Evolutionary conservation across 148 eudicot genomes (phyloP).

Genomic region (Arctostaphylos glauca): DNA sequence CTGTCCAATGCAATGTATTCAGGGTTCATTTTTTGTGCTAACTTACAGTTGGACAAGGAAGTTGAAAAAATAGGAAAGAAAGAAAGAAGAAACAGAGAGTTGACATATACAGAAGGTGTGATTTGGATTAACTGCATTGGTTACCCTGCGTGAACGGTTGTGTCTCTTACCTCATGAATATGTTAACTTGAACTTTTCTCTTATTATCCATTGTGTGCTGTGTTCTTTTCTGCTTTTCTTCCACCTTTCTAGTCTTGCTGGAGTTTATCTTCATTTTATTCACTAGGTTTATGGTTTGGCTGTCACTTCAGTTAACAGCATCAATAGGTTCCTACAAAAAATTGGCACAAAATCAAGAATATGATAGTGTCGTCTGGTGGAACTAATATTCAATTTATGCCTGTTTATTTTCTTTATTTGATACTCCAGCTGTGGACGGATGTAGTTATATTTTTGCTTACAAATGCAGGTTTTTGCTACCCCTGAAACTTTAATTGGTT

Average conservation of each 20-base stretch:
- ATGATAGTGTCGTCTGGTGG: background rate
- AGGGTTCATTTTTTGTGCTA: background rate
- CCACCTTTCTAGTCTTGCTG: background rate
- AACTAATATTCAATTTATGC: background rate
- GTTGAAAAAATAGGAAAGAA: background rate
- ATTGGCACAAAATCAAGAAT: background rate
- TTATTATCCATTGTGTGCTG: no score
- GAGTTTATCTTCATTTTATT: background rate
- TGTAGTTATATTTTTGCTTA: background rate
- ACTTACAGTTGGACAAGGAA: background rate
- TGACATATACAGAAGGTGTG: background rate
- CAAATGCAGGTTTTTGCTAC: constrained; percentile 77
- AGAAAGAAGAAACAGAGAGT: background rate
- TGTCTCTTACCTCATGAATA: background rate
- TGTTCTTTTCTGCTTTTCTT: background rate
- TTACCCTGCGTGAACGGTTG: background rate
- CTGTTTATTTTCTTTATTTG: background rate
- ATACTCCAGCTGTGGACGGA: background rate
- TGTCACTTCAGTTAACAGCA: background rate
- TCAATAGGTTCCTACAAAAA: background rate
- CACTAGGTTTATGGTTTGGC: constrained; percentile 6
- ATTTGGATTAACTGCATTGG: background rate
- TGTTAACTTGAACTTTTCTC: constrained; percentile 1
- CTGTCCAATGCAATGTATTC: background rate
- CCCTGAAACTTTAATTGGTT: constrained; percentile 88